Base-by-base conservation (phyloP, 2,329 filamentous ascomycete genomes). In the Trichoderma atrobrunneum region DNA sequence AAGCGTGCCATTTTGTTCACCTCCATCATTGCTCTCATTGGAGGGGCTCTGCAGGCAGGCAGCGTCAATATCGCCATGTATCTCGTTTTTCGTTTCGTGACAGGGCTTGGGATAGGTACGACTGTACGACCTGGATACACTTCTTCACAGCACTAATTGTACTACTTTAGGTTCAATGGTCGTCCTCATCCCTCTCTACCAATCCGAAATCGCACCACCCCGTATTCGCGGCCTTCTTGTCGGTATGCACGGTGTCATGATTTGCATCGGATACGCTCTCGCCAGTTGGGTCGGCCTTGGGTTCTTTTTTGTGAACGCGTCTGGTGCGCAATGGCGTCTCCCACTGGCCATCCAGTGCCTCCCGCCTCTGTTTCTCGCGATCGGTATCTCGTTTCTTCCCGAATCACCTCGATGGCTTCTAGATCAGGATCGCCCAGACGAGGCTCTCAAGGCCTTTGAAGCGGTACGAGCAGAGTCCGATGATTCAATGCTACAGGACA, bases 171-270 rank as follows among this genome's bases (percentile, higher is more conserved):
- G 62, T 12, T 64, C 62, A n/a, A 67, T 67, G 18, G 54, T 56
- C 24, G 54, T 56, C 10, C 48, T 67, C 48, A 39, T 67, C 7
- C 64, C 64, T 6, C 48, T 57, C 3, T 67, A 67, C 48, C 64
- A 67, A 36, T 67, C 64, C 21, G 64, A 67, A 57, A 56, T 67
- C n/a, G 64, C 64, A 18, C 64, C 64, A 3, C 64, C 64, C 26
- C 54, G 48, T 18, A 56, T 56, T 32, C 48, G 64, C n/a, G 64
- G 64, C 11, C 64, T 56, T 36, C 54, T 67, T 5, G 64, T 67
- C 28, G 64, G 64, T n/a, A 56, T 57, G 14, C 64, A 67, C 30
- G 64, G 64, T 26, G 48, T 67, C 64, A 67, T 67, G 64, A 57
- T 67, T 16, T 56, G 48, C 14, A 39, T 57, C 21, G 64, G 64